These are phyloP conservation scores for Crucihimalaya himalaica DNA, from an alignment of 345 rosid genomes.

Conservation along the genomic window DNA sequence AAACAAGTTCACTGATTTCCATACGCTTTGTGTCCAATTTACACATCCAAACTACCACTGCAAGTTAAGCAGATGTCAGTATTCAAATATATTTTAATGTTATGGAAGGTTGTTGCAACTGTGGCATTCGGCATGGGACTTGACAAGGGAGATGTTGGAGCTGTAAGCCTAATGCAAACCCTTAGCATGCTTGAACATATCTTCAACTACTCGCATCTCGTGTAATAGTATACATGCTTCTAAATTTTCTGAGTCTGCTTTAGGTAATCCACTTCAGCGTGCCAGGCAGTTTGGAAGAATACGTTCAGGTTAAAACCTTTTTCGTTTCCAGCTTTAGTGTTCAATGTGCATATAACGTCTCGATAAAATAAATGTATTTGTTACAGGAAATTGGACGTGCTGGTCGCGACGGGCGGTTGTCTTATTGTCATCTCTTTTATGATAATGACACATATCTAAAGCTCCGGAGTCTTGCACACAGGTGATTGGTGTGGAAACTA, in stretches of 20 bases:
- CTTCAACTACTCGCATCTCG: conserved; percentile 17
- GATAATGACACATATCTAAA: conserved; percentile 76
- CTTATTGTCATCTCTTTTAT: conserved; percentile 83
- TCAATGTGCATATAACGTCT: conserved; percentile 18
- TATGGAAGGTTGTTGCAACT: conserved; percentile 91
- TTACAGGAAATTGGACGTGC: conserved; percentile 92
- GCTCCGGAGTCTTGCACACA: conserved; percentile 89
- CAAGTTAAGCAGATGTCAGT: conserved; percentile 13
- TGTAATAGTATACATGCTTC: conserved; percentile 15
- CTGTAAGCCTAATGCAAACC: conserved; percentile 62
- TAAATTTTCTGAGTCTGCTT: conserved; percentile 36
- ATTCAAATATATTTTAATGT: conserved; percentile 24
- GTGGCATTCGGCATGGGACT: conserved; percentile 99
- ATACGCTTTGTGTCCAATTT: conserved; percentile 24
- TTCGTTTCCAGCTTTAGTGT: conserved; percentile 25
- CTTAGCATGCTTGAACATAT: conserved; percentile 25
- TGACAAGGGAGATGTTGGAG: conserved; percentile 93
- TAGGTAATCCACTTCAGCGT: conserved; percentile 92
- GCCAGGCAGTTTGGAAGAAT: conserved; percentile 99
- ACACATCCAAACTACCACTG: conserved; percentile 3
- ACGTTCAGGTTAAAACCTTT: conserved; percentile 73
- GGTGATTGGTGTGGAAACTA: conserved; percentile 48
- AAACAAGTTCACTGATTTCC: conserved; percentile 22
- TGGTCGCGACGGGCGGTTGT: conserved; percentile 88
- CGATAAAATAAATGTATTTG: conserved; percentile 20